These are phyloP conservation scores for Pseudozyma sp. DNA, from an alignment of 1,284 basidiomycete species.

Conservation along the genomic window DNA sequence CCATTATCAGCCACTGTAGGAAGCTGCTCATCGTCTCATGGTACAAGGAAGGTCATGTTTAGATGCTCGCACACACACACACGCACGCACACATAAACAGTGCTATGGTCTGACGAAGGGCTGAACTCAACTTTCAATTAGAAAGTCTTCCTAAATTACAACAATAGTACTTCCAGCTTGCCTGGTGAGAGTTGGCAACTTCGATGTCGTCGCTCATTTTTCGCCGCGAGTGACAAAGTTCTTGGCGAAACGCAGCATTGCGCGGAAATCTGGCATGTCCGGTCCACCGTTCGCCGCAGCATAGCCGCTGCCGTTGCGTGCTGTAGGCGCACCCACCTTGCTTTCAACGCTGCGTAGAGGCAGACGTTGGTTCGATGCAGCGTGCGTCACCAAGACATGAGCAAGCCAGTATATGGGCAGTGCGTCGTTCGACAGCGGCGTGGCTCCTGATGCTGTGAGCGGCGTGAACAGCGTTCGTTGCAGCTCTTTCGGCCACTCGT, in stretches of 20 bases:
- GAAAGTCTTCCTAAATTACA: background rate
- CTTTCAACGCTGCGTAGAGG: conserved; percentile 38
- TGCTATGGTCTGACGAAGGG: too few species aligned
- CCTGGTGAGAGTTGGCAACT: too few species aligned
- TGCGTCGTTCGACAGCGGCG: conserved; percentile 59
- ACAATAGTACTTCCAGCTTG: too few species aligned
- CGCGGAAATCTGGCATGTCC: conserved; percentile 52
- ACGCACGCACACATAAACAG: too few species aligned
- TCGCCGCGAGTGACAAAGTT: conserved; percentile 55
- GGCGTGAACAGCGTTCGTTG: conserved; percentile 49
- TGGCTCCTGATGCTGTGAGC: conserved; percentile 58
- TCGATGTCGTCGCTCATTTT: conserved; percentile 9
- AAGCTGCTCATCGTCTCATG: too few species aligned
- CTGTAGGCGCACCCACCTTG: conserved; percentile 18
- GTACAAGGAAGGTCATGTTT: too few species aligned
- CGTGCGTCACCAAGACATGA: conserved; percentile 59
- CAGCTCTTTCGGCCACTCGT: conserved; percentile 27
- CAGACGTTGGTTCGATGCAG: conserved; percentile 42
- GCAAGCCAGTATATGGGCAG: conserved; percentile 61
- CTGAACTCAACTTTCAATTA: background rate
- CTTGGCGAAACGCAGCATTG: conserved; percentile 59
- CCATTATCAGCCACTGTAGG: too few species aligned
- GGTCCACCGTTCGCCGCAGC: conserved; percentile 25
- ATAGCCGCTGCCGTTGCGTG: conserved; percentile 23
- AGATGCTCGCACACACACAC: too few species aligned